These are phyloP conservation scores for Calonectria leucothoes DNA, from an alignment of 2,329 filamentous ascomycete genomes.

Conservation along the genomic window DNA sequence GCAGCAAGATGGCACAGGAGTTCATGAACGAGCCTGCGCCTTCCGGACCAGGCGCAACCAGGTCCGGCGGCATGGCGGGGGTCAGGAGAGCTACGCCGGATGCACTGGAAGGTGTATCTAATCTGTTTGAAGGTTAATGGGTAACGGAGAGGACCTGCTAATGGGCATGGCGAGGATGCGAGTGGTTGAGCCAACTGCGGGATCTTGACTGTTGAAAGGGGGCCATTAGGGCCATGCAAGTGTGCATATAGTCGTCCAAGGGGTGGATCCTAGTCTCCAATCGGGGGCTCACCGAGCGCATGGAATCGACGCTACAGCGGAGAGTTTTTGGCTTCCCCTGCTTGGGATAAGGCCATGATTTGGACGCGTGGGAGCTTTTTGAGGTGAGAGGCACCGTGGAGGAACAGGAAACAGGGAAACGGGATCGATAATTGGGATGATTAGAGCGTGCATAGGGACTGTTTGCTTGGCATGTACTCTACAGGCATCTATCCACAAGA, in stretches of 20 bases:
- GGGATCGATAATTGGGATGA: constrained; percentile 30
- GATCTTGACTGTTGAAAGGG: constrained; percentile 2
- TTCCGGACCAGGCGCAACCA: constrained; percentile 38
- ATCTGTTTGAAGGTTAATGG: constrained; percentile 57
- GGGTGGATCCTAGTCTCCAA: constrained; percentile 4
- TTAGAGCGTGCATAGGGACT: constrained; percentile 38
- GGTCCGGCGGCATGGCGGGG: constrained; percentile 41
- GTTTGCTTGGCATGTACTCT: constrained; percentile 17
- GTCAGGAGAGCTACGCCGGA: constrained; percentile 58
- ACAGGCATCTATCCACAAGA: constrained; percentile 4
- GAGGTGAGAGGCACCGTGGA: constrained; percentile 25
- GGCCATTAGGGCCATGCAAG: not conserved
- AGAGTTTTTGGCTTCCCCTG: constrained; percentile 10
- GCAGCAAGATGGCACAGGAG: constrained; percentile 69
- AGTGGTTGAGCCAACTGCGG: not conserved
- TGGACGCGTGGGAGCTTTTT: constrained; percentile 19
- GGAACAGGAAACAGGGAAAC: constrained; percentile 22
- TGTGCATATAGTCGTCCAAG: not conserved
- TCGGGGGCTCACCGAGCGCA: not conserved
- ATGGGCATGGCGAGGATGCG: not conserved
- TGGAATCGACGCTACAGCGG: constrained; percentile 10
- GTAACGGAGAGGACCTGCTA: not conserved
- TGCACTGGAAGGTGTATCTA: constrained; percentile 65
- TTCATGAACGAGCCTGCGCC: constrained; percentile 69
- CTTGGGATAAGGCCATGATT: constrained; percentile 6